Evolutionary conservation across 805 yeast species (phyloP).

Genomic region (Starmerella powellii): DNA sequence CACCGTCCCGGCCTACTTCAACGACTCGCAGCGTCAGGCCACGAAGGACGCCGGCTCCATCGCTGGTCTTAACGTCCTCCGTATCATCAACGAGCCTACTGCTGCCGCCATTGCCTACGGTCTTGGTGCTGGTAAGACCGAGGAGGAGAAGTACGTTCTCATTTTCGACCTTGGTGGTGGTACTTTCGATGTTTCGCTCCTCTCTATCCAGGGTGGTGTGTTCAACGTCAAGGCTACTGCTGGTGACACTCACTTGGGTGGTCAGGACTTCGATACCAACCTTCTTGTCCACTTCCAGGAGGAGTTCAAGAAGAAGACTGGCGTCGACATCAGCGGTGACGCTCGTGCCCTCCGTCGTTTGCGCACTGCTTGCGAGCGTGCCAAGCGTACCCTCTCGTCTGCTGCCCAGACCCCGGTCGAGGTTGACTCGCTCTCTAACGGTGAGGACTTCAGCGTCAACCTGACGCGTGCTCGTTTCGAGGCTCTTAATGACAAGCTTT

Average conservation of each 20-base stretch:
- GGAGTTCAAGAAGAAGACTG: constrained; percentile 93
- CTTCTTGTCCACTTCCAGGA: constrained; percentile 82
- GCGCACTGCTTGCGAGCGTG: constrained; percentile 98
- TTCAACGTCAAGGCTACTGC: constrained; percentile 96
- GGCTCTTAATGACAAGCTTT: constrained; percentile 83
- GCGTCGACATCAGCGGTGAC: constrained; percentile 77
- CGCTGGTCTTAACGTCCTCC: constrained; percentile 72
- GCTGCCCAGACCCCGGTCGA: constrained; percentile 93
- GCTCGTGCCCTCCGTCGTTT: constrained; percentile 96
- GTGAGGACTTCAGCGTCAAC: constrained; percentile 88
- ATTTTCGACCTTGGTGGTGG: constrained; percentile 97
- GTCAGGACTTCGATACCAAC: constrained; percentile 98
- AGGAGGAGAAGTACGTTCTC: constrained; percentile 74
- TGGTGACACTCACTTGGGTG: constrained; percentile 99
- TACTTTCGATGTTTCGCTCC: constrained; percentile 89
- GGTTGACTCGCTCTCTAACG: constrained; percentile 88
- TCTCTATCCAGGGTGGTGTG: constrained; percentile 90
- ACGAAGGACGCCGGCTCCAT: constrained; percentile 82
- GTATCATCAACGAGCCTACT: constrained; percentile 84
- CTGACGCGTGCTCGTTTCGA: constrained; percentile 97
- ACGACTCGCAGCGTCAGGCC: constrained; percentile 83
- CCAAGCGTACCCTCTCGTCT: constrained; percentile 95
- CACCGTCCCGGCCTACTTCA: constrained; percentile 81
- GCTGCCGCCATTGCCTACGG: constrained; percentile 98
- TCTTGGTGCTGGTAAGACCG: constrained; percentile 76